Conservation (phyloP, 148 eudicot genomes). For the Vaccinium myrtillus region DNA sequence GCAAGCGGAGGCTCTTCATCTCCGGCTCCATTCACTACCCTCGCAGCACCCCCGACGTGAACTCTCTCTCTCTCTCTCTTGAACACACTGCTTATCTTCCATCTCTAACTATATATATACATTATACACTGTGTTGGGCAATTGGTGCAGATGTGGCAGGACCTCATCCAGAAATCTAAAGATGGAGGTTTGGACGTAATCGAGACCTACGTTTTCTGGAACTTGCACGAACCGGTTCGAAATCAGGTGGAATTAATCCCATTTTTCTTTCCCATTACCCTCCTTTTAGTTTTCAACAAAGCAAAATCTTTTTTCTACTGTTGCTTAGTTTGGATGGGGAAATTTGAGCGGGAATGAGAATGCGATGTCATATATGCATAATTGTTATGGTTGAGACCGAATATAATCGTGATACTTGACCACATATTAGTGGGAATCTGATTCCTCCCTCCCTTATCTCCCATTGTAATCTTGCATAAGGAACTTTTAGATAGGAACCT, state of each 20-base stretch:
- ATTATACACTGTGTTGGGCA: not conserved
- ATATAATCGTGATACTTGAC: no score
- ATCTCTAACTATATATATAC: not conserved
- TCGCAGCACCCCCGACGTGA: slow-evolving; percentile 91
- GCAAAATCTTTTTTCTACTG: not conserved
- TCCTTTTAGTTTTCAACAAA: not conserved
- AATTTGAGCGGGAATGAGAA: no score
- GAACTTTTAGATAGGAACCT: no score
- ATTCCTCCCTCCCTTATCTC: no score
- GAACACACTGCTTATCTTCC: not conserved
- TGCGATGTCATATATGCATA: no score
- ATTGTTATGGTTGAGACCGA: no score
- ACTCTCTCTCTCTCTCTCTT: not conserved
- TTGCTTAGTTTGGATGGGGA: no score
- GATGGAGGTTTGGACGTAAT: slow-evolving; percentile 86
- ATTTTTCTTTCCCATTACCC: not conserved
- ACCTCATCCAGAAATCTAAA: slow-evolving; percentile 81
- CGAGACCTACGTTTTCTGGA: slow-evolving; percentile 91
- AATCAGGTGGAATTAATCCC: slow-evolving; percentile 38
- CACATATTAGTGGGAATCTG: no score
- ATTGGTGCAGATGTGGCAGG: slow-evolving; percentile 82
- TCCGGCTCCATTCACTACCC: slow-evolving; percentile 98
- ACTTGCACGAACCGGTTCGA: slow-evolving; percentile 76
- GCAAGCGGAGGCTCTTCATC: slow-evolving; percentile 65
- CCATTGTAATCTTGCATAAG: no score